phyloP scores from a whole-genome alignment of 2,329 filamentous ascomycete genomes.

The Mycosphaerelloides madeirae region DNA sequence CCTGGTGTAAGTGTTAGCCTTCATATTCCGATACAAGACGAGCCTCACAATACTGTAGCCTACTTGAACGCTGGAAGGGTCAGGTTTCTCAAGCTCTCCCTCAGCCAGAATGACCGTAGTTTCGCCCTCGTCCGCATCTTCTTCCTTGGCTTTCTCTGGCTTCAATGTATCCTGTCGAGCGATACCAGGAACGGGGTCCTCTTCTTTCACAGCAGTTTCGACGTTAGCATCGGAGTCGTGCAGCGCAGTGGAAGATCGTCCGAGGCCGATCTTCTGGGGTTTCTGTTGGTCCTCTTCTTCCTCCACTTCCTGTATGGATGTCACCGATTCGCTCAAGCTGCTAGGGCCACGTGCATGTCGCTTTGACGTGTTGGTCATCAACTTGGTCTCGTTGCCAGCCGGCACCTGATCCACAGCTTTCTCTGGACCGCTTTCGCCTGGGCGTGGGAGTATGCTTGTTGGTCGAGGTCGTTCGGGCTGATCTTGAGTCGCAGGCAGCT shows the following conservation, averaged over 20 bases:
- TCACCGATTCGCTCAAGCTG: constrained; percentile 67
- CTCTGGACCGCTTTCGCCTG: constrained; percentile 16
- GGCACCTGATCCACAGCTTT: constrained; percentile 25
- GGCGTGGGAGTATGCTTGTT: constrained; percentile 15
- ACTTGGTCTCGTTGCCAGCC: constrained; percentile 44
- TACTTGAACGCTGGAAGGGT: background rate
- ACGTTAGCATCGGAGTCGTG: constrained; percentile 8
- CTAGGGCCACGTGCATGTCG: constrained; percentile 80
- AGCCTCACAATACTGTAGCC: too few relatives aligned
- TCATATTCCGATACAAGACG: too few relatives aligned
- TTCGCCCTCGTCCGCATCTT: constrained; percentile 15
- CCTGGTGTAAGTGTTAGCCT: background rate
- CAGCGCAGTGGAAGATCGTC: constrained; percentile 23
- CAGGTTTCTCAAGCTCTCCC: constrained; percentile 19
- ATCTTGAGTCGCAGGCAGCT: constrained; percentile 16
- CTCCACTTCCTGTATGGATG: constrained; percentile 80
- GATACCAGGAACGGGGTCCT: background rate
- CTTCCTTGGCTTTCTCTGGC: constrained; percentile 3
- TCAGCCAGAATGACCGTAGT: constrained; percentile 17
- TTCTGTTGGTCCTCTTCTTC: constrained; percentile 26
- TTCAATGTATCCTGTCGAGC: constrained; percentile 2
- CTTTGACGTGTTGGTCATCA: constrained; percentile 66
- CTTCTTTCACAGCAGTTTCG: background rate
- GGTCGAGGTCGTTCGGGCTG: constrained; percentile 6
- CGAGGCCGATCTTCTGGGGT: constrained; percentile 21